Evolutionary conservation across 345 rosid genomes (phyloP).

Genomic region (Hevea brasiliensis): DNA sequence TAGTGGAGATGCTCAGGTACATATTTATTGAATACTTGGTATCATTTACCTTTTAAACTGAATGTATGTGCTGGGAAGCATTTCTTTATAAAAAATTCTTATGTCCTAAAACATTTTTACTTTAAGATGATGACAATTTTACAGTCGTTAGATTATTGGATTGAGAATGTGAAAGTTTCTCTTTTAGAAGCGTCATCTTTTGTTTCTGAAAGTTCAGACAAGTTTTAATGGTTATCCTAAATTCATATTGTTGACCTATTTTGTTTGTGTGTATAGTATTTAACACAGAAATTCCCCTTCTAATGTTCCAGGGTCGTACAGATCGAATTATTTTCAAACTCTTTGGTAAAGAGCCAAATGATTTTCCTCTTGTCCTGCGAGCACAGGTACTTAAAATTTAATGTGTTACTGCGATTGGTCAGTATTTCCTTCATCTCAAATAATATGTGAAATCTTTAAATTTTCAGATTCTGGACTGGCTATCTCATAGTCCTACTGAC

Average conservation of each 20-base stretch:
- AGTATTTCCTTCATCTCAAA: constrained; percentile 18
- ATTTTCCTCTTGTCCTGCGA: constrained; percentile 79
- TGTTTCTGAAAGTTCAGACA: background rate
- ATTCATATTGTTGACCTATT: background rate
- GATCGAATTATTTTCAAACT: constrained; percentile 88
- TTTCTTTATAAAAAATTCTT: background rate
- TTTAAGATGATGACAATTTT: background rate
- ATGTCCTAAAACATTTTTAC: background rate
- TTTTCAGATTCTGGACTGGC: constrained; percentile 90
- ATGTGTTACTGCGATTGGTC: constrained; percentile 6
- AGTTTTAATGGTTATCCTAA: background rate
- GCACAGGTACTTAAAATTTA: constrained; percentile 62
- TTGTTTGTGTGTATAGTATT: background rate
- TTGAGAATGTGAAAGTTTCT: background rate
- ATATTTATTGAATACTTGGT: background rate
- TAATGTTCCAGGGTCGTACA: constrained; percentile 77
- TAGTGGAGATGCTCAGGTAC: constrained; percentile 88
- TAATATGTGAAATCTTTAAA: constrained; percentile 20
- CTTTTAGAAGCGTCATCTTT: background rate
- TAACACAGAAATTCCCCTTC: constrained; percentile 3
- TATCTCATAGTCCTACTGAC: constrained; percentile 93
- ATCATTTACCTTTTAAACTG: background rate
- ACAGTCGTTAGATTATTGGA: background rate
- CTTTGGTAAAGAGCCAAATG: constrained; percentile 94
- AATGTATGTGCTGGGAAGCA: background rate